A percentile compares a stretch with the other conserved stretches of the same genome.
These are phyloP conservation scores for Dryas octopetala DNA, from an alignment of 306 rosid genomes.

Conservation along the genomic window DNA sequence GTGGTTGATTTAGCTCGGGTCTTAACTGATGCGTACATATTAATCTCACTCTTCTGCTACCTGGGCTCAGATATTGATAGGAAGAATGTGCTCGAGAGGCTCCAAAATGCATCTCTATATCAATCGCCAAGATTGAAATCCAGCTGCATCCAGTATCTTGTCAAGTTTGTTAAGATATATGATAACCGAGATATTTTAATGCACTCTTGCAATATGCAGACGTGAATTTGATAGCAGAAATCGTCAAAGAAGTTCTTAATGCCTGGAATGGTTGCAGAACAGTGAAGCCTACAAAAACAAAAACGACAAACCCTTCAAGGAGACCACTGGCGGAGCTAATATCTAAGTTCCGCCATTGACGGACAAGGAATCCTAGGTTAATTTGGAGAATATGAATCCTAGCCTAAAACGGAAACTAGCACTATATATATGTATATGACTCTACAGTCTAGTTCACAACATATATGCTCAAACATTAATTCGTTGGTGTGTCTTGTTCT, in stretches of 20 bases:
- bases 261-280: slow-evolving; percentile 82
- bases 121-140: slow-evolving; percentile 66
- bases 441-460: no score
- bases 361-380: no score
- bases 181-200: slow-evolving; percentile 74
- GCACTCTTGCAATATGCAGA: slow-evolving; percentile 78
- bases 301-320: background rate
- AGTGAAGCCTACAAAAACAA: slow-evolving; percentile 28
- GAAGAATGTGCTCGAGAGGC: slow-evolving; percentile 91
- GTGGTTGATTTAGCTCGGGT: no score
- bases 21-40: no score
- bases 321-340: no score
- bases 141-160: slow-evolving; percentile 78
- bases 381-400: no score
- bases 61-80: slow-evolving; percentile 58
- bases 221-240: slow-evolving; percentile 75
- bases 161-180: slow-evolving; percentile 85
- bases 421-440: no score
- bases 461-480: no score
- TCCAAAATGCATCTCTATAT: slow-evolving; percentile 82
- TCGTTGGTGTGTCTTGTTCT: no score
- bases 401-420: no score
- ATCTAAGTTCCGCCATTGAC: no score
- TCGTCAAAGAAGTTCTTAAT: slow-evolving; percentile 77
- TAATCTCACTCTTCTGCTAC: no score